These are phyloP conservation scores for Talaromyces amestolkiae DNA, from an alignment of 2,329 filamentous ascomycete genomes.

Conservation along the genomic window DNA sequence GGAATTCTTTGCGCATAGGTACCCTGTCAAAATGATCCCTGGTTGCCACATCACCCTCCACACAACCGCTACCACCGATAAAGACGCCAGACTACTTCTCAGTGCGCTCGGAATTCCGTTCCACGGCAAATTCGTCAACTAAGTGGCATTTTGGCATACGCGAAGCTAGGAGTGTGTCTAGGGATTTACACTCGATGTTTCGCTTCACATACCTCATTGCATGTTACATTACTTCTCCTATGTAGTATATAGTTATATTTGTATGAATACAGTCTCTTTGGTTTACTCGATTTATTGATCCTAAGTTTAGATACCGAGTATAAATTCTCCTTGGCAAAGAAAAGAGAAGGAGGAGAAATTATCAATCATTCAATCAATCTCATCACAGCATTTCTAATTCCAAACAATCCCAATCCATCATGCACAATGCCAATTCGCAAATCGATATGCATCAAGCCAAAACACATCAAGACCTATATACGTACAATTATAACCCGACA, in stretches of 20 bases:
- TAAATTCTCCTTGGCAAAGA: no score
- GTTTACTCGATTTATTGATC: not conserved
- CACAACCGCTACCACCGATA: slow-evolving; percentile 80
- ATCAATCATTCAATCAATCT: slow-evolving; percentile 1
- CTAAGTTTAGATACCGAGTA: no score
- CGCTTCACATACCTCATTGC: not conserved
- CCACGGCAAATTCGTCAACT: slow-evolving; percentile 67
- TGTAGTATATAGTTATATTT: slow-evolving; percentile 15
- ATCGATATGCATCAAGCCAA: not conserved
- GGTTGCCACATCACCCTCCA: slow-evolving; percentile 80
- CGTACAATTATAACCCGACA: not conserved
- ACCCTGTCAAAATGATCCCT: slow-evolving; percentile 72
- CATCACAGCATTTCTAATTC: not conserved
- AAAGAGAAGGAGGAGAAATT: not conserved
- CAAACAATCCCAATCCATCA: not conserved
- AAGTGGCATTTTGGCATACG: slow-evolving; percentile 20
- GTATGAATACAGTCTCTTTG: slow-evolving; percentile 9
- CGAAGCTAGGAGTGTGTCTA: not conserved
- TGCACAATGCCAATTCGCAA: slow-evolving; percentile 2
- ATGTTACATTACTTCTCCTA: slow-evolving; percentile 2
- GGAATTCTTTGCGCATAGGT: slow-evolving; percentile 42
- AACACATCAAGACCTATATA: not conserved
- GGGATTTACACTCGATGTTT: not conserved
- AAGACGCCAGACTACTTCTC: slow-evolving; percentile 75
- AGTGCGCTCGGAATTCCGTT: slow-evolving; percentile 75